These are phyloP conservation scores for Clonostachys rosea DNA, from an alignment of 2,329 filamentous ascomycete genomes.

Conservation along the genomic window DNA sequence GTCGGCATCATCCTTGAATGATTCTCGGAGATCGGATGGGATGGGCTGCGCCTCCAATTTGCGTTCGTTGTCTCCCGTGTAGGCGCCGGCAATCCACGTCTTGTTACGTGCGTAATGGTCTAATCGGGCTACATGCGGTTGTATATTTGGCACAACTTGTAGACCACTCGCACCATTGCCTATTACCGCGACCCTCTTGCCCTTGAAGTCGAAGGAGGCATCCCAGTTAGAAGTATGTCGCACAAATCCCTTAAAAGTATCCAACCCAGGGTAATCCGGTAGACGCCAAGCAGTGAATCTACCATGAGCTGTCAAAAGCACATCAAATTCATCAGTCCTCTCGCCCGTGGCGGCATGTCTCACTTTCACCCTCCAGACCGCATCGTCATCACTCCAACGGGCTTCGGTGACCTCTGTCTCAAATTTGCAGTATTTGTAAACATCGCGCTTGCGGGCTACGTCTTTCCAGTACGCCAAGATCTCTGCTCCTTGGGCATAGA, in stretches of 20 bases:
- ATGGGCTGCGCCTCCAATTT: constrained; percentile 52
- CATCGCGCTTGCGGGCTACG: neutral
- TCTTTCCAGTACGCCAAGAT: neutral
- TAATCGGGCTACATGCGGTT: constrained; percentile 40
- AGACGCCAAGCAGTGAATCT: constrained; percentile 36
- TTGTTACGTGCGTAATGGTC: constrained; percentile 62
- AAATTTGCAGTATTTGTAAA: neutral
- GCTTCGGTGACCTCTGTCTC: neutral
- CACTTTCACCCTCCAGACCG: neutral
- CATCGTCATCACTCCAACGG: neutral
- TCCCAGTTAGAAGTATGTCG: constrained; percentile 61
- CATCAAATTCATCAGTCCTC: neutral
- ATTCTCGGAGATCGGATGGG: constrained; percentile 44
- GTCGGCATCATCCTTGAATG: constrained; percentile 33
- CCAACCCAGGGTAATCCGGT: neutral
- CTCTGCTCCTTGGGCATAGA: constrained; percentile 62
- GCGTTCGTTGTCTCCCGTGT: constrained; percentile 45
- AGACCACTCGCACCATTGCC: constrained; percentile 61
- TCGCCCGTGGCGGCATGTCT: neutral
- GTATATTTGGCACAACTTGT: constrained; percentile 49
- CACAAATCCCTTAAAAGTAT: constrained; percentile 36
- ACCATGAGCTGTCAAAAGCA: neutral
- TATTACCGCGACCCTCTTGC: constrained; percentile 52
- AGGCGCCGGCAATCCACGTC: constrained; percentile 65
- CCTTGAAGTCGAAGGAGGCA: constrained; percentile 37